Evolutionary conservation across 1,284 basidiomycete genomes (phyloP), one percentile per base, ranked within the genome.

Genomic region (Moesziomyces sp.): DNA sequence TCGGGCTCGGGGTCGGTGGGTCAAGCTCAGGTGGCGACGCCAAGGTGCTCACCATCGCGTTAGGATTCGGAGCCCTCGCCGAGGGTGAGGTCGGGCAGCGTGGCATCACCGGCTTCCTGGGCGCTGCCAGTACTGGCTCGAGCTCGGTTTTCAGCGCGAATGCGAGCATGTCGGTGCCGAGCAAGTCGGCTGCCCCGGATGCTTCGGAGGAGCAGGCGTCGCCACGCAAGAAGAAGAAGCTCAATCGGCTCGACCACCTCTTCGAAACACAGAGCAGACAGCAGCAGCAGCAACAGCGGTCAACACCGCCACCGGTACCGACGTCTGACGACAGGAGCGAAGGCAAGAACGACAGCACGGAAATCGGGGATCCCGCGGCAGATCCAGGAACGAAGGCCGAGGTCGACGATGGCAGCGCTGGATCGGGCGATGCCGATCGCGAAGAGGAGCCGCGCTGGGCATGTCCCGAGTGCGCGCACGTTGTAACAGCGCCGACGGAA

Each of bases 11-110:
- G 38, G 3, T 40, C 51, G 40, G 46, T 23, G 46, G 52, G 14
- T 38, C 54, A 5, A 58, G 58, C 2, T 52, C 46, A n/a, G 75
- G 63, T n/a, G 67, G 52, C 9, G 76, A 77, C 3, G 72, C 65
- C 0, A 72, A 75, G n/a, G 87, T 97, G 50, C 90, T 90, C 42
- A 89, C 88, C 72, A 88, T 98, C 5, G 87, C 89, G 18, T 86
- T 98, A 28, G 89, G 89, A 1, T 97, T 99, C 79, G 89, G 90
- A 9, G 93, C 93, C 0, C 89, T 99, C 38, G 93, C 92, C 69
- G 86, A 87, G 18, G 86, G 90, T 43, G 94, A 96, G 83, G 85
- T 86, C 2, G 94, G 94, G 1, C 94, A 97, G 83, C 88, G 88
- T 68, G 91, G 89, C 23, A 96, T 98, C 52, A 92, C 94, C 80